Evolutionary conservation across 345 rosid species (phyloP).

Genomic region (Tarenaya hassleriana): DNA sequence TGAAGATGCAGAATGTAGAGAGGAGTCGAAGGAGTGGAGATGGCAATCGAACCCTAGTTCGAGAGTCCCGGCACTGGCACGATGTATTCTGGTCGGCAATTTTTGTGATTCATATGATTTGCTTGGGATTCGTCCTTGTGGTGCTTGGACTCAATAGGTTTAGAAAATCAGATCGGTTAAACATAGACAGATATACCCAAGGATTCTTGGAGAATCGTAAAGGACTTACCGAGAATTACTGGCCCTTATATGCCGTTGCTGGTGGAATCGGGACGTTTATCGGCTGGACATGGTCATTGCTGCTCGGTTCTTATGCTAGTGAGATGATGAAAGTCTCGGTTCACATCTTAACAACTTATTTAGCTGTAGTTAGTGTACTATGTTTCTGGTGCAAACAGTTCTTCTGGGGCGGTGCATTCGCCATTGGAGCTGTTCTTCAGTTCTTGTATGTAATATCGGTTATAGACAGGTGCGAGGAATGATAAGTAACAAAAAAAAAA

Average conservation of each 20-base stretch:
- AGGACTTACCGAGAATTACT: conserved; percentile 72
- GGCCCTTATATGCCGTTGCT: conserved; percentile 87
- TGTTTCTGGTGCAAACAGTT: conserved; percentile 79
- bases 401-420: conserved; percentile 86
- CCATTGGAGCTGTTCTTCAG: conserved; percentile 73
- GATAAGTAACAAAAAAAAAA: conserved; percentile 18
- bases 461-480: conserved; percentile 65
- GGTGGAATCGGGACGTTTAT: conserved; percentile 67
- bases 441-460: conserved; percentile 95
- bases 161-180: conserved; percentile 62
- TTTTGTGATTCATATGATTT: conserved; percentile 61
- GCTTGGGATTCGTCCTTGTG: conserved; percentile 49
- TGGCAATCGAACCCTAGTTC: conserved; percentile 37
- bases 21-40: conserved; percentile 53
- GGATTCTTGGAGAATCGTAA: conserved; percentile 34
- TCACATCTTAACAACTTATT: conserved; percentile 84
- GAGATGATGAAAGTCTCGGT: conserved; percentile 88
- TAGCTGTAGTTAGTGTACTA: conserved; percentile 82
- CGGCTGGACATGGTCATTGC: conserved; percentile 72
- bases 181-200: conserved; percentile 52
- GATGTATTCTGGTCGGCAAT: conserved; percentile 87
- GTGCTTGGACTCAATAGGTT: conserved; percentile 78
- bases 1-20: conserved; percentile 61
- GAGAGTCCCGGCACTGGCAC: conserved; percentile 66
- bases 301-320: conserved; percentile 67